These are phyloP conservation scores for Macrolepiota fuliginosa DNA, from an alignment of 768 basidiomycete genomes.

Conservation along the genomic window DNA sequence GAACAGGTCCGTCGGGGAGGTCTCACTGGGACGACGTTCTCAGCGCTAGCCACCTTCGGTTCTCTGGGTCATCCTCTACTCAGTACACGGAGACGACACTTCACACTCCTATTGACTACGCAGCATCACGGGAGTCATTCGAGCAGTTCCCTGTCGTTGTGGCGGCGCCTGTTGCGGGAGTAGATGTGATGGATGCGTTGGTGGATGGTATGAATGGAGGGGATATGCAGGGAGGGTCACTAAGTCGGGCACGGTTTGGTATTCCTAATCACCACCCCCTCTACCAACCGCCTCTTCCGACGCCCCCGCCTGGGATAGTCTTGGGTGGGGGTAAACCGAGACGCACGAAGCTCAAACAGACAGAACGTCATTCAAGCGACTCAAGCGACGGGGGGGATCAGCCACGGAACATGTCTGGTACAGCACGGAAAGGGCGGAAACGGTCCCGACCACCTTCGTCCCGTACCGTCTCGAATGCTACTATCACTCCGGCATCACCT, in stretches of 20 bases:
- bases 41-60: conserved; percentile 50
- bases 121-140: conserved; percentile 37
- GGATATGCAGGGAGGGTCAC: conserved; percentile 45
- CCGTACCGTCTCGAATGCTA: conserved; percentile 24
- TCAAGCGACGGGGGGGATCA: conserved; percentile 60
- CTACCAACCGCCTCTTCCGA: conserved; percentile 81
- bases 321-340: conserved; percentile 52
- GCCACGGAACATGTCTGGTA: conserved; percentile 21
- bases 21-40: conserved; percentile 41
- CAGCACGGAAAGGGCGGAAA: conserved; percentile 33
- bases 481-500: conserved; percentile 9
- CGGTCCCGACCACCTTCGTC: conserved; percentile 27
- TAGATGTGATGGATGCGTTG: conserved; percentile 85
- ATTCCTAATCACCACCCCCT: conserved; percentile 69
- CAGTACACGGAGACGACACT: conserved; percentile 71
- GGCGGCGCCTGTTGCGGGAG: conserved; percentile 73
- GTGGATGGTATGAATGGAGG: conserved; percentile 88
- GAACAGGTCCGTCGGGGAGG: conserved; percentile 54
- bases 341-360: conserved; percentile 28
- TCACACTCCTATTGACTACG: conserved; percentile 59
- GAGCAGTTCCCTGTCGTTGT: conserved; percentile 65
- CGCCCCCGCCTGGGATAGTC: conserved; percentile 75
- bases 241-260: conserved; percentile 50
- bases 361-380: conserved; percentile 31
- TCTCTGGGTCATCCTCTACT: conserved; percentile 67